phyloP scores from a whole-genome alignment of 2,329 filamentous ascomycete species.

The Diaporthe sp. region DNA sequence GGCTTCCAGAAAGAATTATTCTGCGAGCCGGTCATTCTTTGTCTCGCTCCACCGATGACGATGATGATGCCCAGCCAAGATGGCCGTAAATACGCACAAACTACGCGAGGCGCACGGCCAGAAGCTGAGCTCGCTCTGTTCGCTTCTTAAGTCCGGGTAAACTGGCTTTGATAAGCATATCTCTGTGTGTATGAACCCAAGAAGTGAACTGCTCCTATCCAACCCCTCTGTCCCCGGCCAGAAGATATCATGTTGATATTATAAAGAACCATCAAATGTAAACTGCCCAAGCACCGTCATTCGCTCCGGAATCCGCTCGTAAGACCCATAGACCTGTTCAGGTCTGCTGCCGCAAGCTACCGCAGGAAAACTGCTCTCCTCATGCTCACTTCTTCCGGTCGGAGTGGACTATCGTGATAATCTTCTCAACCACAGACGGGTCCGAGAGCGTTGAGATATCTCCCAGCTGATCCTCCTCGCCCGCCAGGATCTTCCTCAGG shows the following conservation, averaged over 20 bases:
- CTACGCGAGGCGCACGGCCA: conserved; percentile 8
- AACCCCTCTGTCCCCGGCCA: background rate
- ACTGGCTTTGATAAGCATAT: background rate
- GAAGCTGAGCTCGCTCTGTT: background rate
- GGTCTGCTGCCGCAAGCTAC: background rate
- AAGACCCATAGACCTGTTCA: background rate
- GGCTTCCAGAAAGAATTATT: background rate
- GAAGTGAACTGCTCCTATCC: background rate
- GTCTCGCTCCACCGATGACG: background rate
- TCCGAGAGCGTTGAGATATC: conserved; percentile 95
- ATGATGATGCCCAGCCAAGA: conserved; percentile 7
- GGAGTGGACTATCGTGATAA: conserved; percentile 84
- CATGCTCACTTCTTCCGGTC: conserved; percentile 63
- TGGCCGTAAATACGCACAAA: conserved; percentile 25
- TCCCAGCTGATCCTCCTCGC: conserved; percentile 96
- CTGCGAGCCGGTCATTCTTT: background rate
- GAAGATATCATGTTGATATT: conserved; percentile 11
- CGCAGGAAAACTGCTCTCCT: background rate
- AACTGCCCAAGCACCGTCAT: background rate
- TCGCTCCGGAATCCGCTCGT: background rate
- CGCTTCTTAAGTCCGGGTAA: conserved; percentile 14
- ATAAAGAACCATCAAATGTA: background rate
- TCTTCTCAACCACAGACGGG: conserved; percentile 88
- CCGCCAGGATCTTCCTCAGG: conserved; percentile 94
- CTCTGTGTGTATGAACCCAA: conserved; percentile 25